phyloP scores from a whole-genome alignment of 805 yeast genomes.

The Nakazawaea anatomiae region DNA sequence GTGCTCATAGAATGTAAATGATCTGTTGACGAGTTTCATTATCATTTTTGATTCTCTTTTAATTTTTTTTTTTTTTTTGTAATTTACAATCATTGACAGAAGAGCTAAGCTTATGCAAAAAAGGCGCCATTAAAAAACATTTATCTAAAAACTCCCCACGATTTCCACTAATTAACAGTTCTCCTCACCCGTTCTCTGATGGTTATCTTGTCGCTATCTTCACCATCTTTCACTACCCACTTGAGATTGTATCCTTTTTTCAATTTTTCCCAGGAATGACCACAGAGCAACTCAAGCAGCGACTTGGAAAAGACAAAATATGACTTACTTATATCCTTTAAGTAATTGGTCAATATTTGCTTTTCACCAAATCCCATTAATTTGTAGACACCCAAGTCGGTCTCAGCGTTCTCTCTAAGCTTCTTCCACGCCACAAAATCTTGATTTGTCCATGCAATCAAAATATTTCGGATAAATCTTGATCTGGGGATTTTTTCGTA shows the following conservation, averaged over 20 bases:
- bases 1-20: neutral
- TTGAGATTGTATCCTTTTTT: conserved; percentile 15
- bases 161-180: neutral
- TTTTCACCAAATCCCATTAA: conserved; percentile 40
- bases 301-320: conserved; percentile 30
- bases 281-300: conserved; percentile 25
- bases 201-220: conserved; percentile 21
- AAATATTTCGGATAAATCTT: conserved; percentile 12
- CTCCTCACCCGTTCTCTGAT: conserved; percentile 17
- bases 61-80: too few relatives aligned
- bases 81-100: too few relatives aligned
- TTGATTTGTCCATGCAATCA: conserved; percentile 23
- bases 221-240: conserved; percentile 28
- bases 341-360: conserved; percentile 26
- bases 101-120: too few relatives aligned
- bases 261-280: conserved; percentile 22
- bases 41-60: too few relatives aligned
- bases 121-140: neutral
- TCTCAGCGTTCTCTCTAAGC: conserved; percentile 17
- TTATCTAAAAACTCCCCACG: neutral
- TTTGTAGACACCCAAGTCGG: conserved; percentile 7
- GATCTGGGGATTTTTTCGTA: conserved; percentile 21
- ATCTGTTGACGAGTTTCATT: too few relatives aligned
- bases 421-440: conserved; percentile 27
- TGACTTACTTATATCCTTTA: conserved; percentile 27